Conservation (phyloP, 2,329 filamentous ascomycete species). For the Parastagonospora avenae region DNA sequence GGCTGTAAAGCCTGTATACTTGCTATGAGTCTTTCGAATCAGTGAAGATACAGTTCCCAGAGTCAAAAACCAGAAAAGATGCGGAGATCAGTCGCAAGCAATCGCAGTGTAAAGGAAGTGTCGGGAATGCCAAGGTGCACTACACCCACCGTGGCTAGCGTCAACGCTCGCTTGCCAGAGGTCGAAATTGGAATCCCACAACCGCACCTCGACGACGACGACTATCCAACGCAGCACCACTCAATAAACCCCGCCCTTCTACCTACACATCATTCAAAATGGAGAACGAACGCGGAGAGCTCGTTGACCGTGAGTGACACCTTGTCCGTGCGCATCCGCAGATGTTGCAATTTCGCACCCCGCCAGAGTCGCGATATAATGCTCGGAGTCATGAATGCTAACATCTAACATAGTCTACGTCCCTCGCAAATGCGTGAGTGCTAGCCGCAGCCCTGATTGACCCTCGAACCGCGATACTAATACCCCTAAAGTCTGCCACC, state of each 20-base stretch:
- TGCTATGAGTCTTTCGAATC: too few species aligned
- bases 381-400: slow-evolving; percentile 19
- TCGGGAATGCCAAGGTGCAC: too few species aligned
- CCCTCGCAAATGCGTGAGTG: slow-evolving; percentile 51
- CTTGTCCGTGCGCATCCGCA: background rate
- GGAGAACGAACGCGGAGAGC: slow-evolving; percentile 99
- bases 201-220: slow-evolving; percentile 28
- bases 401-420: slow-evolving; percentile 33
- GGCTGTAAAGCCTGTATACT: too few species aligned
- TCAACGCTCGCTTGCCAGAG: background rate
- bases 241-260: slow-evolving; percentile 30
- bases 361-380: slow-evolving; percentile 64
- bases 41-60: too few species aligned
- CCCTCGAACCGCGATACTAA: slow-evolving; percentile 26
- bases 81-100: too few species aligned
- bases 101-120: too few species aligned
- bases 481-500: slow-evolving; percentile 28
- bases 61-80: too few species aligned
- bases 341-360: background rate
- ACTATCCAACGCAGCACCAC: slow-evolving; percentile 33
- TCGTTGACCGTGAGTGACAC: slow-evolving; percentile 74
- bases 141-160: background rate
- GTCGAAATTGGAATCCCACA: slow-evolving; percentile 19
- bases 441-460: slow-evolving; percentile 7
- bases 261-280: slow-evolving; percentile 64